These are phyloP conservation scores for Tulasnella sp. DNA, from an alignment of 768 basidiomycete species.

Conservation along the genomic window DNA sequence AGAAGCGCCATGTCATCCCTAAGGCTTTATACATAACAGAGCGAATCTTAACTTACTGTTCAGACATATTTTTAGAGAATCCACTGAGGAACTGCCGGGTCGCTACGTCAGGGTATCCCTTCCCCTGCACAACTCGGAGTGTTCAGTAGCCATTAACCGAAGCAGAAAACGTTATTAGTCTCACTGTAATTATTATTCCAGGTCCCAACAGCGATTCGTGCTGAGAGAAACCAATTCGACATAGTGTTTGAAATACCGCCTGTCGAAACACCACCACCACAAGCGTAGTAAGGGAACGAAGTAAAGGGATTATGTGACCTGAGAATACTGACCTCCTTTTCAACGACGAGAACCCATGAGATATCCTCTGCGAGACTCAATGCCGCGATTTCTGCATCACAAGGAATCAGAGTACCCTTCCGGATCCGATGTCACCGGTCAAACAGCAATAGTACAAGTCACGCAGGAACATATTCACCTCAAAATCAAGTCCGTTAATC, in stretches of 20 bases:
- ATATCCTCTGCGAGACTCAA: conserved; percentile 48
- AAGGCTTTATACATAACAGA: background rate
- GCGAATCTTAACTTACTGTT: conserved; percentile 34
- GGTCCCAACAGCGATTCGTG: conserved; percentile 42
- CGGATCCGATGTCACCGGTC: too few relatives aligned
- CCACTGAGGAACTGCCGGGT: conserved; percentile 75
- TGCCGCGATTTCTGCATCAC: conserved; percentile 55
- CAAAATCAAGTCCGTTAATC: conserved; percentile 43
- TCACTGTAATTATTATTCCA: conserved; percentile 72
- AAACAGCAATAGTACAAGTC: too few relatives aligned
- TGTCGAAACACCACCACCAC: conserved; percentile 28
- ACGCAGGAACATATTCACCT: conserved; percentile 37
- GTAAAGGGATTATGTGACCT: background rate
- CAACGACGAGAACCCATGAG: conserved; percentile 75
- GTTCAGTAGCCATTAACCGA: too few relatives aligned
- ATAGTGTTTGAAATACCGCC: conserved; percentile 92
- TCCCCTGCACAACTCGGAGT: conserved; percentile 48
- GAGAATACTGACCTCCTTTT: conserved; percentile 69
- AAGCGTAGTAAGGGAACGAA: too few relatives aligned
- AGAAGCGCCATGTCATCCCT: too few relatives aligned
- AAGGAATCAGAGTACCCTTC: conserved; percentile 69
- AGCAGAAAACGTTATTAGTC: background rate
- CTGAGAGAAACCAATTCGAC: conserved; percentile 42
- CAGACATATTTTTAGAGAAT: conserved; percentile 54
- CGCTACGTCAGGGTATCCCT: conserved; percentile 92